Conservation (phyloP, 2,329 filamentous ascomycete genomes). For the Chlorencoelia australis region DNA sequence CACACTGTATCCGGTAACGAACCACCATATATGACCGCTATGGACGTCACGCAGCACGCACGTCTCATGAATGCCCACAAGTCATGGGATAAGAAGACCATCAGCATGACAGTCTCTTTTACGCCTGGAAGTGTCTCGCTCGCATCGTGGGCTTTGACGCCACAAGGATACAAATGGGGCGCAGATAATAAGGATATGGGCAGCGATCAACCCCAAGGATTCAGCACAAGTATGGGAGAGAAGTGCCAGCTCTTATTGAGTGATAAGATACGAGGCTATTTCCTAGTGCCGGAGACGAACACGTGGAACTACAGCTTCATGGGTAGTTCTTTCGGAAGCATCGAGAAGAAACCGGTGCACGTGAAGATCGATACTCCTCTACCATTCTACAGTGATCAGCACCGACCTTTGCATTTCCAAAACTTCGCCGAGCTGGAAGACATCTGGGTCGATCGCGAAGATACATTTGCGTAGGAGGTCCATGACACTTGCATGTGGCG, state of each 20-base stretch:
- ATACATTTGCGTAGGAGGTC: conserved; percentile 72
- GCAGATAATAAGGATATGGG: conserved; percentile 88
- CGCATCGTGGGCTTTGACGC: conserved; percentile 86
- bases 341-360: conserved; percentile 84
- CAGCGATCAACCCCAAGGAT: conserved; percentile 89
- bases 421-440: conserved; percentile 97
- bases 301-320: conserved; percentile 99
- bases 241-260: conserved; percentile 91
- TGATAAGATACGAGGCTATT: conserved; percentile 90
- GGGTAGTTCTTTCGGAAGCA: conserved; percentile 74
- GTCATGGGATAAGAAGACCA: conserved; percentile 74
- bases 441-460: conserved; percentile 84
- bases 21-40: conserved; percentile 89
- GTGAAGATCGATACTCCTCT: conserved; percentile 90
- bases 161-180: conserved; percentile 92
- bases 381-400: conserved; percentile 84
- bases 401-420: conserved; percentile 90
- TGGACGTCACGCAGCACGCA: conserved; percentile 89
- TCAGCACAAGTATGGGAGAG: conserved; percentile 83
- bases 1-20: conserved; percentile 94
- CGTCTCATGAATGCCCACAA: conserved; percentile 77
- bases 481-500: neutral
- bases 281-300: conserved; percentile 82
- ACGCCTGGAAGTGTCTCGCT: conserved; percentile 94
- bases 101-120: conserved; percentile 93